phyloP scores from a whole-genome alignment of 2,329 filamentous ascomycete genomes.

The Cryphonectria naterciae region DNA sequence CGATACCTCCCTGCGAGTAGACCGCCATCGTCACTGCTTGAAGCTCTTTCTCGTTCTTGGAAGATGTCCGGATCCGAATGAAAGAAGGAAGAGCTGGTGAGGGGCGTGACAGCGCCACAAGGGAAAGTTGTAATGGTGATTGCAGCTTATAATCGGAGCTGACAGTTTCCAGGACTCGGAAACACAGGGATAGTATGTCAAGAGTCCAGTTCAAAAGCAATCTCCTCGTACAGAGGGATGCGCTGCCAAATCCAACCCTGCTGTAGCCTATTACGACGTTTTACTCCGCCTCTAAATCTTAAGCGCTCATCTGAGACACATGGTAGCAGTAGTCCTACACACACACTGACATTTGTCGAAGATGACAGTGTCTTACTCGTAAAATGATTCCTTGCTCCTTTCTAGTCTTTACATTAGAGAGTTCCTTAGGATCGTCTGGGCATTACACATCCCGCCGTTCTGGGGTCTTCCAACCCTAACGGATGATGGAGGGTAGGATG shows the following conservation, averaged over 20 bases:
- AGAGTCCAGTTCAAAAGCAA: background rate
- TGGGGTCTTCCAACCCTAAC: no score
- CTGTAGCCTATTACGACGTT: background rate
- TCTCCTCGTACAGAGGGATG: background rate
- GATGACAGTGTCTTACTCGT: no score
- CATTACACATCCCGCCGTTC: no score
- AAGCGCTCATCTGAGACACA: no score
- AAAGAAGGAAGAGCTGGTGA: background rate
- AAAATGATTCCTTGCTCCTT: no score
- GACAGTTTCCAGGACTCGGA: background rate
- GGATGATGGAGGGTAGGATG: no score
- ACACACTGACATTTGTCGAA: no score
- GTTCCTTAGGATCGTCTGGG: no score
- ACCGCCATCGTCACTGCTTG: background rate
- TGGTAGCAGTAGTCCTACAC: no score
- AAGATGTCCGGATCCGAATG: background rate
- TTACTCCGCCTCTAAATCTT: background rate
- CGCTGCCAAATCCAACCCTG: background rate
- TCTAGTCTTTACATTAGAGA: no score
- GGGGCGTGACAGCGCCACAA: background rate
- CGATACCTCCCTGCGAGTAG: conserved; percentile 3
- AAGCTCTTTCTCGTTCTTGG: background rate
- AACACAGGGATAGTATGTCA: background rate
- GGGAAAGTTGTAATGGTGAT: background rate
- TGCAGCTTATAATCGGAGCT: background rate